Percentiles rank a stretch among this genome's conserved stretches.
Conservation (phyloP, 148 eudicot genomes). For the Limonium bicolor region DNA sequence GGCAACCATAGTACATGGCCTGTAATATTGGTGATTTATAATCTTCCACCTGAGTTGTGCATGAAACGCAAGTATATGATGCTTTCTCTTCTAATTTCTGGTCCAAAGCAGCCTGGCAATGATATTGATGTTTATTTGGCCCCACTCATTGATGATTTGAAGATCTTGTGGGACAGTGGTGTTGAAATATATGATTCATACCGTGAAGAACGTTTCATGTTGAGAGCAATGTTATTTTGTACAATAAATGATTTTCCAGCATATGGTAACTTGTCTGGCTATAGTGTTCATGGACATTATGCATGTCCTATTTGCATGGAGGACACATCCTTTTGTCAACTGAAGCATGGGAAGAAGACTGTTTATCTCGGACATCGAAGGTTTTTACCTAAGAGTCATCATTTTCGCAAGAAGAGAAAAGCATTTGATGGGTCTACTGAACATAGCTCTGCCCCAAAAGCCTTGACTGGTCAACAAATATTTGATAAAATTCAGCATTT, state of each 20-base stretch:
- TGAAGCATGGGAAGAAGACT: background rate
- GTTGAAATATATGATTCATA: slow-evolving; percentile 12
- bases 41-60: slow-evolving; percentile 12
- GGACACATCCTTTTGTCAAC: background rate
- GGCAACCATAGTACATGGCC: slow-evolving; percentile 13
- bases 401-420: background rate
- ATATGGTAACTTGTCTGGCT: slow-evolving; percentile 7
- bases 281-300: slow-evolving; percentile 1
- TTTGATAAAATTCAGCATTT: background rate
- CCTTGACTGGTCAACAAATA: background rate
- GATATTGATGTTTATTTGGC: slow-evolving; percentile 1
- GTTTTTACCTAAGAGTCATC: background rate
- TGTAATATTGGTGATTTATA: slow-evolving; percentile 7
- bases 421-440: background rate
- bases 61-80: slow-evolving; percentile 17
- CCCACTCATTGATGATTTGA: slow-evolving; percentile 10
- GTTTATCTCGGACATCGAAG: background rate
- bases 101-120: slow-evolving; percentile 3
- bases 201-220: slow-evolving; percentile 1
- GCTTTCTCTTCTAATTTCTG: slow-evolving; percentile 8
- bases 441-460: background rate
- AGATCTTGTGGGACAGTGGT: slow-evolving; percentile 9
- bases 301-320: slow-evolving; percentile 8
- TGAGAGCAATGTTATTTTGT: slow-evolving; percentile 9
- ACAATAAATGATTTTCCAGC: slow-evolving; percentile 14